A percentile compares a stretch with the other conserved stretches of the same genome.
phyloP scores from a whole-genome alignment of 2,329 filamentous ascomycete genomes.

The Sporothrix euskadiensis region DNA sequence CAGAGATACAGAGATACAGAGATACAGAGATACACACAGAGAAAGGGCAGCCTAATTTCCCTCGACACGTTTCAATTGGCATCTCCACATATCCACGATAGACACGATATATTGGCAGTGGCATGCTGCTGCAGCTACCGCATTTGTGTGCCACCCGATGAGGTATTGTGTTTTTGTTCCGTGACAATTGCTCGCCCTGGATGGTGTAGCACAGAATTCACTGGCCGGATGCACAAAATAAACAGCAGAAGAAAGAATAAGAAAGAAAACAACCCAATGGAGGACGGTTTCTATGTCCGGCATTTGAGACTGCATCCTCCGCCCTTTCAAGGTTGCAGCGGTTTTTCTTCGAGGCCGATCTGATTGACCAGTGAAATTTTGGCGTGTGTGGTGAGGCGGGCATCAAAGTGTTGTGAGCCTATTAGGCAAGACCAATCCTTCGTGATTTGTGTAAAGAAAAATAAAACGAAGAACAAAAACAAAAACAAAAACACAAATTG shows the following conservation, averaged over 20 bases:
- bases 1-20: background rate
- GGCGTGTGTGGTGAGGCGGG: background rate
- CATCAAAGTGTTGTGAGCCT: background rate
- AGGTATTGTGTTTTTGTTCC: too few species aligned
- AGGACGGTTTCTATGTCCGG: background rate
- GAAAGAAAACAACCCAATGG: background rate
- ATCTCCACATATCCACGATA: background rate
- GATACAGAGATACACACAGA: background rate
- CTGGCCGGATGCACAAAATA: background rate
- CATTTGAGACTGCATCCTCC: background rate
- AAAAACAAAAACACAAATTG: background rate
- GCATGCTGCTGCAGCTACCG: background rate
- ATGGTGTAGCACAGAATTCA: background rate
- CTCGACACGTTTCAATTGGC: constrained; percentile 11
- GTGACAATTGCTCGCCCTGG: background rate
- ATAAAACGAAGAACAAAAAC: background rate
- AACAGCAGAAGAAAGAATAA: background rate
- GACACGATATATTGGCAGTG: background rate
- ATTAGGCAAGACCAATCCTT: constrained; percentile 1
- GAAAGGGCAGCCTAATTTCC: constrained; percentile 15
- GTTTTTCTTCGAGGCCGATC: background rate
- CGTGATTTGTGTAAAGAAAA: background rate
- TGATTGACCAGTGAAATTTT: background rate
- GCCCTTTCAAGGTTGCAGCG: background rate
- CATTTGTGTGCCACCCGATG: background rate